Evolutionary conservation across 1,284 basidiomycete species (phyloP).

Genomic region (Retiboletus flavoniger): DNA sequence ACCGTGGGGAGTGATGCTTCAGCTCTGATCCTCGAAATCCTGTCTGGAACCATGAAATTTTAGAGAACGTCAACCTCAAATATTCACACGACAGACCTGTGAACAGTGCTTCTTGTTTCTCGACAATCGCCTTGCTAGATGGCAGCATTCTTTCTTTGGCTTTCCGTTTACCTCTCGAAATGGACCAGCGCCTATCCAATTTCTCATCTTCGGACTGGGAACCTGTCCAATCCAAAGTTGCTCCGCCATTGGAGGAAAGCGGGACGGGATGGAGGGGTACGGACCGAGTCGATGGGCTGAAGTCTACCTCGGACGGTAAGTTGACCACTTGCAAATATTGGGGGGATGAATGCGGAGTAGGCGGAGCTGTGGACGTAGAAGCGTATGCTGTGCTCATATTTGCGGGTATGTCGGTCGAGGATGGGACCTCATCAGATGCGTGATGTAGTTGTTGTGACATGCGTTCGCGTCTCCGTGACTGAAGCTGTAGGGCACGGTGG

Average conservation of each 20-base stretch:
- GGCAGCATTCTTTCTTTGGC: constrained; percentile 52
- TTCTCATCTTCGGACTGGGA: constrained; percentile 52
- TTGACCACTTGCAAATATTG: constrained; percentile 28
- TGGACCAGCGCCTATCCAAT: constrained; percentile 57
- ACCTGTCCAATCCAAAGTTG: constrained; percentile 67
- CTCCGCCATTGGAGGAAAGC: constrained; percentile 61
- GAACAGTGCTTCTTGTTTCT: constrained; percentile 51
- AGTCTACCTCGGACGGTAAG: constrained; percentile 58
- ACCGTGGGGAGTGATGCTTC: constrained; percentile 51
- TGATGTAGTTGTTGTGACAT: constrained; percentile 38
- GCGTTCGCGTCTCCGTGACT: constrained; percentile 69
- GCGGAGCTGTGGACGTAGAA: constrained; percentile 31
- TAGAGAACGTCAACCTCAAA: constrained; percentile 3
- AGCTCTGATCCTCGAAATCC: constrained; percentile 51
- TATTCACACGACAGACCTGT: constrained; percentile 38
- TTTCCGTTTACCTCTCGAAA: constrained; percentile 57
- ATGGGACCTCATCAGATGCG: constrained; percentile 23
- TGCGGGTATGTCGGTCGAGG: constrained; percentile 22
- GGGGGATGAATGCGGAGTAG: constrained; percentile 35
- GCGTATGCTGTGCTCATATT: constrained; percentile 35
- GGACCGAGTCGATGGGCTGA: constrained; percentile 61
- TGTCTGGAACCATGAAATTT: constrained; percentile 43
- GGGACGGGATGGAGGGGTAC: constrained; percentile 55
- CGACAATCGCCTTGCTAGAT: constrained; percentile 43
- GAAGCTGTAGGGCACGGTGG: constrained; percentile 65